Conservation (phyloP, 1,139 yeast genomes). For the Trichomonascaceae sp. region DNA sequence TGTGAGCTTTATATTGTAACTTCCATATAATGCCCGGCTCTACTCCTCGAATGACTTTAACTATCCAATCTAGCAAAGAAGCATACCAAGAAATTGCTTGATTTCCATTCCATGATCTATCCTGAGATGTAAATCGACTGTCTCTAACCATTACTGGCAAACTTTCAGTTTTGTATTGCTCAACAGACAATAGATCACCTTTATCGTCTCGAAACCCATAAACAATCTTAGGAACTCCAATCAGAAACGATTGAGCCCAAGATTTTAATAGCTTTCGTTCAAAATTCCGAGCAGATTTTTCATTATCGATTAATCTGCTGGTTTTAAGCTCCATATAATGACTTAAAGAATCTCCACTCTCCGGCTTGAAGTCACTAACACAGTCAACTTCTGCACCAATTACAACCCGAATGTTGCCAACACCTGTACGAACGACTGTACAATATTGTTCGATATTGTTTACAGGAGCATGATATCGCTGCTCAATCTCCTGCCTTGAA, state of each 20-base stretch:
- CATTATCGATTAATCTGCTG: constrained; percentile 46
- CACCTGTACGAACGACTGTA: constrained; percentile 74
- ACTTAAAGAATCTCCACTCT: constrained; percentile 42
- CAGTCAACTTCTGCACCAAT: constrained; percentile 93
- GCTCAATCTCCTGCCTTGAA: constrained; percentile 60
- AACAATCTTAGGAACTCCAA: constrained; percentile 71
- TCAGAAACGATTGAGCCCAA: constrained; percentile 91
- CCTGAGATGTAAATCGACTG: constrained; percentile 27
- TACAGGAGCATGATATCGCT: constrained; percentile 49
- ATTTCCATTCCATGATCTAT: constrained; percentile 54
- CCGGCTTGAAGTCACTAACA: constrained; percentile 72
- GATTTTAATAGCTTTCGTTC: constrained; percentile 68
- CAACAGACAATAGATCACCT: constrained; percentile 57
- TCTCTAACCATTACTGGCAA: constrained; percentile 55
- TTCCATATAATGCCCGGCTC: constrained; percentile 10
- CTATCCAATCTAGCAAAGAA: constrained; percentile 74
- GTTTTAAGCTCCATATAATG: constrained; percentile 90
- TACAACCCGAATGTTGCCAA: constrained; percentile 62
- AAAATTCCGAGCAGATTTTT: constrained; percentile 51
- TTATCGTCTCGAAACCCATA: constrained; percentile 84
- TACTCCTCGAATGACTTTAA: constrained; percentile 35
- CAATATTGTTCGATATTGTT: constrained; percentile 72
- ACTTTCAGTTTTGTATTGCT: constrained; percentile 70
- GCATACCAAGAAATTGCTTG: constrained; percentile 82
- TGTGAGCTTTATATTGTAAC: constrained; percentile 10